Percentiles rank a stretch among this genome's conserved stretches.
Conservation (phyloP, 139 green algal species). For the Haematococcus sp. region DNA sequence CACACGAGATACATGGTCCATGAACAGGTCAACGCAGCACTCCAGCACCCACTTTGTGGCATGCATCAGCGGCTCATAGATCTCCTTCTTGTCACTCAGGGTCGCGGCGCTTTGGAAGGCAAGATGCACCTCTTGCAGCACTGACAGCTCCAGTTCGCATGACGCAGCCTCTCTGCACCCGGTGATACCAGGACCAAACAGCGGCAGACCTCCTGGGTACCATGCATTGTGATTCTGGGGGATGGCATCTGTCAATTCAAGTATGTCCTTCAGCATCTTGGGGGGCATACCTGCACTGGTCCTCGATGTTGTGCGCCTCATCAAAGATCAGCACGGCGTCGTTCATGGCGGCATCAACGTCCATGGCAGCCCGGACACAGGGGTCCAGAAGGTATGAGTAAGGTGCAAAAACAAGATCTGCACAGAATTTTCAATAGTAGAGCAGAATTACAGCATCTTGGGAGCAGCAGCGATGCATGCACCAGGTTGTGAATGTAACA, state of each 20-base stretch:
- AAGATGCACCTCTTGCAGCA: constrained; percentile 43
- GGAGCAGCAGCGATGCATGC: neutral
- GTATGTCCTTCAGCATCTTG: too few relatives aligned
- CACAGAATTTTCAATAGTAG: neutral
- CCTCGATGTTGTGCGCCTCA: constrained; percentile 98
- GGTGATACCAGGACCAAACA: too few relatives aligned
- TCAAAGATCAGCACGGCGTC: constrained; percentile 89
- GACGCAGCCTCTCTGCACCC: constrained; percentile 51
- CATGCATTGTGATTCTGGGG: too few relatives aligned
- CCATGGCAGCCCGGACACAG: constrained; percentile 61
- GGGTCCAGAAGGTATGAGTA: constrained; percentile 60
- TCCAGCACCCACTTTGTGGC: neutral
- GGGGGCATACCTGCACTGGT: constrained; percentile 68
- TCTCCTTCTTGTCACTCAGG: neutral
- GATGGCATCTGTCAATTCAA: too few relatives aligned
- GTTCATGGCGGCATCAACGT: constrained; percentile 53
- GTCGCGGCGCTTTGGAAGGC: neutral
- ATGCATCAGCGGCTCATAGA: constrained; percentile 1
- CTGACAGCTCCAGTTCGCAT: constrained; percentile 59
- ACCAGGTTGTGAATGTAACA: too few relatives aligned
- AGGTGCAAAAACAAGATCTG: neutral
- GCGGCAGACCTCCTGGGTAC: too few relatives aligned
- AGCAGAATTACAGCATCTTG: neutral
- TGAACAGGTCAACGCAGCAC: neutral
- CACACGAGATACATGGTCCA: too few relatives aligned